Evolutionary conservation across 1,284 basidiomycete species (phyloP).

Genomic region (Irpex sp.): DNA sequence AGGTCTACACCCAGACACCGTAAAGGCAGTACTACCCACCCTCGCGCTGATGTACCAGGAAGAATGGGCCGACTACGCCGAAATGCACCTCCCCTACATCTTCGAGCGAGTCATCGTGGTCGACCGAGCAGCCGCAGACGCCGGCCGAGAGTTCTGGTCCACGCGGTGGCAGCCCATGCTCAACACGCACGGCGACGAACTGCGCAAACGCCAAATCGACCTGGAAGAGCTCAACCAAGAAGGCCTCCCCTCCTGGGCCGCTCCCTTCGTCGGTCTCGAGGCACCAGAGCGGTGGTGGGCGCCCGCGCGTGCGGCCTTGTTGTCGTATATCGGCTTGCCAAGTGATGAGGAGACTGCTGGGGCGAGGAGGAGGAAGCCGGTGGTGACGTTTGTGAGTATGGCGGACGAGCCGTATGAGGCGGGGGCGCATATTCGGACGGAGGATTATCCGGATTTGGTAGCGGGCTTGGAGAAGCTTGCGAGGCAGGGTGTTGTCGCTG

Average conservation of each 20-base stretch:
- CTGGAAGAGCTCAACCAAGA: conserved; percentile 5
- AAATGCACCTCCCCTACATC: conserved; percentile 65
- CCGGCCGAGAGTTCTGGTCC: conserved; percentile 32
- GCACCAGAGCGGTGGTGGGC: conserved; percentile 70
- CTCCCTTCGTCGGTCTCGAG: conserved; percentile 56
- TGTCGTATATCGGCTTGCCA: conserved; percentile 22
- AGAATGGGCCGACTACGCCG: conserved; percentile 74
- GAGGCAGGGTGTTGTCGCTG: conserved; percentile 51
- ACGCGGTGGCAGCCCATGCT: conserved; percentile 20
- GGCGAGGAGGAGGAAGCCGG: conserved; percentile 32
- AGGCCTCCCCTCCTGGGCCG: conserved; percentile 40
- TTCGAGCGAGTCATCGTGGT: conserved; percentile 75
- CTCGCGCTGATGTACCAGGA: conserved; percentile 63
- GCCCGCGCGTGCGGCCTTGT: conserved; percentile 41
- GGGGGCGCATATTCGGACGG: conserved; percentile 38
- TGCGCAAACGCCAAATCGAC: conserved; percentile 23
- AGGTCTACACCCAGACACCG: conserved; percentile 61
- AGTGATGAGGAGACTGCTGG: conserved; percentile 7
- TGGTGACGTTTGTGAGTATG: conserved; percentile 73
- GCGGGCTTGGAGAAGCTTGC: conserved; percentile 49
- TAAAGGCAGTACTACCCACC: conserved; percentile 70
- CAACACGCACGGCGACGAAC: conserved; percentile 11
- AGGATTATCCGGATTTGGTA: conserved; percentile 53
- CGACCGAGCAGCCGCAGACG: conserved; percentile 66
- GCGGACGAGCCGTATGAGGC: conserved; percentile 49